A percentile compares a stretch with the other conserved stretches of the same genome.
Conservation (phyloP, 352 stramenopile species). For the Vaucheria bursata region DNA sequence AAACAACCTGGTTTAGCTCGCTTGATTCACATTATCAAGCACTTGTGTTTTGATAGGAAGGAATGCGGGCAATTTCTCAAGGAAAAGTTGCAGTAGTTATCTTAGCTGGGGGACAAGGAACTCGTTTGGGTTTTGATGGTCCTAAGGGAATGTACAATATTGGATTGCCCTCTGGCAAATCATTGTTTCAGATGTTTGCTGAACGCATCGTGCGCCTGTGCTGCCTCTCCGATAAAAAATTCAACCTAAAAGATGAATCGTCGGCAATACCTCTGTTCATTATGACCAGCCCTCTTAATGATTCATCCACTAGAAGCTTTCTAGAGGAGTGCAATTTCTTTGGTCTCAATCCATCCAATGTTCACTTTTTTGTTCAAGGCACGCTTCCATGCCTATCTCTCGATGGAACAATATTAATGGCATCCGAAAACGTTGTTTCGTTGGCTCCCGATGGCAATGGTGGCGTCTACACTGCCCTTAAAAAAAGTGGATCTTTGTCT, state of each 20-base stretch:
- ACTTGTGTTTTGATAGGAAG: too few species aligned
- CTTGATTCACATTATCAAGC: too few species aligned
- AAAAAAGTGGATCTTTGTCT: constrained; percentile 70
- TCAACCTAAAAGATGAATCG: constrained; percentile 16
- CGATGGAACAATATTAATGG: constrained; percentile 90
- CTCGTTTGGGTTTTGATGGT: constrained; percentile 84
- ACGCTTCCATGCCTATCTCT: constrained; percentile 85
- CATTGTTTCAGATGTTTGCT: constrained; percentile 83
- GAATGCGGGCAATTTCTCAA: constrained; percentile 65
- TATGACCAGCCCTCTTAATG: constrained; percentile 94
- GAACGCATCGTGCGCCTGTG: constrained; percentile 62
- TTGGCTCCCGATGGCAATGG: constrained; percentile 95
- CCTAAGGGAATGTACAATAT: constrained; percentile 87
- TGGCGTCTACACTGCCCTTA: constrained; percentile 81
- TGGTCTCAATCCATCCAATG: constrained; percentile 68
- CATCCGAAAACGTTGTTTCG: constrained; percentile 66
- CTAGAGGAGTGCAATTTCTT: constrained; percentile 82
- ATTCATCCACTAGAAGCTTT: constrained; percentile 76
- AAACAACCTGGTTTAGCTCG: too few species aligned
- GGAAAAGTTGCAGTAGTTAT: constrained; percentile 85
- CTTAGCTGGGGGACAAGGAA: constrained; percentile 87
- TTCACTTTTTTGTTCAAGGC: constrained; percentile 83
- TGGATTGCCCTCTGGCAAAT: constrained; percentile 75
- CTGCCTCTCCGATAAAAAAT: constrained; percentile 13
- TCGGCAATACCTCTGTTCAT: constrained; percentile 50